Base-by-base conservation (phyloP, 768 basidiomycete genomes). In the Dacryopinax spathularia region DNA sequence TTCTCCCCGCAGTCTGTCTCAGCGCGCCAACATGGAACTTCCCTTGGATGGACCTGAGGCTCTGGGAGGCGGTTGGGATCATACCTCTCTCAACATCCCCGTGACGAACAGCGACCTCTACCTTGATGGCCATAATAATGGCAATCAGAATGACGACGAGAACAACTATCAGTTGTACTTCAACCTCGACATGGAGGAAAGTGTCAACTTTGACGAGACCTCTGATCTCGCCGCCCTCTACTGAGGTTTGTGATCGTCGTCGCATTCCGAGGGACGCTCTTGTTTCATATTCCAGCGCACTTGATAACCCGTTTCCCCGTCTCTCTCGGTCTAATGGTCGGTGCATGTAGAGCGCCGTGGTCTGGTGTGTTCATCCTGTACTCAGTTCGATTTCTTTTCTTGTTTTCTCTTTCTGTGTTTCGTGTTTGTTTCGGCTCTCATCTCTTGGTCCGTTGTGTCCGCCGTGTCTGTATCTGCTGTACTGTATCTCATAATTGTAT, bases 401-500 rank as follows among this genome's bases (percentile, higher is more conserved):
- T 5, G 25, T 56, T 29, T 25, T 56, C 25, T 56, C 10, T 18
- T 27, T 29, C 29, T 27, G 25, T 56, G 3, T 5, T 29, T 56
- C 12, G 15, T 56, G 48, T 56, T 56, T 56, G 22, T 15, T 31
- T 56, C 31, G 48, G 48, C 25, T 20, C 48, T 22, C 29, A 56
- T 56, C 48, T 29, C 48, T 56, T 56, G 48, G 48, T 29, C 48
- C 48, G 31, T 27, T 29, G 48, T 56, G 48, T 56, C 48, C 36
- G 36, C n/a, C 36, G 36, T 10, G 36, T 37, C 12, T 56, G 48
- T 56, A 56, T 29, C 31, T 56, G 48, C 25, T 56, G 13, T 56
- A 56, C 48, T 56, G 48, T 56, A 56, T 56, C 20, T 56, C 31
- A 22, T 56, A 56, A 56, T 56, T n/a, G 48, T 56, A 56, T 56